Conservation (phyloP, 352 stramenopile species). For the Paralagenidium karlingii region DNA sequence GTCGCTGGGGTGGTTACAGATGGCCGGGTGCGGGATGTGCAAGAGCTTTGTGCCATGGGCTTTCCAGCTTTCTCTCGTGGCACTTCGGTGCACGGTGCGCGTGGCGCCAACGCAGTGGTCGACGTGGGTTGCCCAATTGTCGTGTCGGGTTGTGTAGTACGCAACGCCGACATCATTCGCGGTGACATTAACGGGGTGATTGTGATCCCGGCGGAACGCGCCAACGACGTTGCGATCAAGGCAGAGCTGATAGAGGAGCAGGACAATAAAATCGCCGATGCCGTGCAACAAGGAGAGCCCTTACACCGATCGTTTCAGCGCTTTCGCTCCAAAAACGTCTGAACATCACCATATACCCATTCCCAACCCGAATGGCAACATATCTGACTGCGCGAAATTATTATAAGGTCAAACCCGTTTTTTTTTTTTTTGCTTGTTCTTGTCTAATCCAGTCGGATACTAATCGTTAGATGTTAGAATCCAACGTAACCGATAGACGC, state of each 20-base stretch:
- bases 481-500: too few relatives aligned
- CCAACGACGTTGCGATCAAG: slow-evolving; percentile 50
- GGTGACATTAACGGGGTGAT: slow-evolving; percentile 74
- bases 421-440: too few relatives aligned
- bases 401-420: too few relatives aligned
- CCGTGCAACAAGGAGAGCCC: slow-evolving; percentile 64
- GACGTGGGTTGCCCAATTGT: slow-evolving; percentile 57
- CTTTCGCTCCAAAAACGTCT: slow-evolving; percentile 43
- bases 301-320: slow-evolving; percentile 64
- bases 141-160: slow-evolving; percentile 62
- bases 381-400: too few relatives aligned
- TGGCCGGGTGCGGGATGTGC: slow-evolving; percentile 59
- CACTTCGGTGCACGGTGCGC: slow-evolving; percentile 61
- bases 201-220: slow-evolving; percentile 58
- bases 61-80: slow-evolving; percentile 59
- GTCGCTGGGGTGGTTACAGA: slow-evolving; percentile 59
- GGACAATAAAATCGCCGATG: slow-evolving; percentile 63
- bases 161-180: slow-evolving; percentile 67
- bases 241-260: slow-evolving; percentile 72
- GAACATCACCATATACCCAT: too few relatives aligned
- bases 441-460: too few relatives aligned
- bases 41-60: slow-evolving; percentile 48
- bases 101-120: slow-evolving; percentile 39
- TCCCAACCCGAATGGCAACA: too few relatives aligned
- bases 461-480: too few relatives aligned